Percentiles rank a stretch among this genome's conserved stretches.
Conservation (phyloP, 805 yeast species). For the Monosporozyma siamensis region DNA sequence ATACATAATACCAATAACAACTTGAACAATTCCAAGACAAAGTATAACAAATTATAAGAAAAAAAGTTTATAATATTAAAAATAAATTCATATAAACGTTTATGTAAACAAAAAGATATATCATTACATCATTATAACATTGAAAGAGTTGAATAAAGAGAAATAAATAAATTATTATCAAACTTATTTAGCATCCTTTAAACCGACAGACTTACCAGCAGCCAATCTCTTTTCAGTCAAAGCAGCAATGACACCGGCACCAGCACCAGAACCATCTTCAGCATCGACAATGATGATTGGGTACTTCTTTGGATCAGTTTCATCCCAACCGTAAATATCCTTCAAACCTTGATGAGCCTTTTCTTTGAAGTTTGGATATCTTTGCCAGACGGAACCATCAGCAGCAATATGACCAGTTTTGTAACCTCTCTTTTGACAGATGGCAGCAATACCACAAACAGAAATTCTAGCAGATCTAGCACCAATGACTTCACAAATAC, state of each 20-base stretch:
- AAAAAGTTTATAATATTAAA: too few species aligned
- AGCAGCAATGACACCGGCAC: conserved; percentile 97
- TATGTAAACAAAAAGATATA: background rate
- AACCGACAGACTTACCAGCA: conserved; percentile 59
- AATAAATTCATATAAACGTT: too few species aligned
- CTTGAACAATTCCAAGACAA: too few species aligned
- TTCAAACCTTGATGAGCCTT: conserved; percentile 80
- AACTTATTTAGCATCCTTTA: conserved; percentile 4
- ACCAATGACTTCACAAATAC: conserved; percentile 77
- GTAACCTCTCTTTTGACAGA: conserved; percentile 75
- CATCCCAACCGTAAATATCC: conserved; percentile 77
- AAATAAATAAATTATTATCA: too few species aligned
- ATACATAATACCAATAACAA: too few species aligned
- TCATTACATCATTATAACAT: background rate
- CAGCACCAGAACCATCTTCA: conserved; percentile 97
- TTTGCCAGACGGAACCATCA: conserved; percentile 91
- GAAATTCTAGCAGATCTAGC: conserved; percentile 86
- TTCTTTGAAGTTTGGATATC: conserved; percentile 81
- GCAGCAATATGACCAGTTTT: conserved; percentile 82
- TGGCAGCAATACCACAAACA: conserved; percentile 90
- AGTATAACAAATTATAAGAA: background rate
- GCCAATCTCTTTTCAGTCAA: conserved; percentile 70
- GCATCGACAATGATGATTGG: conserved; percentile 84
- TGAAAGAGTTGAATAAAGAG: too few species aligned
- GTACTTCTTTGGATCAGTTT: conserved; percentile 38